phyloP scores from a whole-genome alignment of 306 rosid genomes.

The Rubus idaeus region DNA sequence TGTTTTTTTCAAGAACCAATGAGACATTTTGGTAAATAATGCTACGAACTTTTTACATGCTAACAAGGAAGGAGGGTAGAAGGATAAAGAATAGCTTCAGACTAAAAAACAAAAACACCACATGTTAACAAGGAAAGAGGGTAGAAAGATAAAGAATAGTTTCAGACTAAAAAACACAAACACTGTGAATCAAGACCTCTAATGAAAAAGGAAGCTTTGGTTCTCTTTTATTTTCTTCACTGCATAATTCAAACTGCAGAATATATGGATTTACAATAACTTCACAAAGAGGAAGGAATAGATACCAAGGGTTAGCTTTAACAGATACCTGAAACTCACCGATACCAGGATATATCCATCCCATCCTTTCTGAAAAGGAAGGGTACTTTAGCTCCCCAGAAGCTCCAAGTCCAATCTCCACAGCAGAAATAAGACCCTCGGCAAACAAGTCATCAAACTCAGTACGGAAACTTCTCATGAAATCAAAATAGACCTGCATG shows the following conservation, averaged over 20 bases:
- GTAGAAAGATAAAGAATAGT: not conserved
- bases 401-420: constrained; percentile 91
- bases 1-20: not conserved
- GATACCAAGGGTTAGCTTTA: constrained; percentile 15
- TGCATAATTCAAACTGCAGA: constrained; percentile 3
- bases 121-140: not conserved
- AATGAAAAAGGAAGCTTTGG: not conserved
- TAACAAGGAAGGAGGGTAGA: not conserved
- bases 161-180: not conserved
- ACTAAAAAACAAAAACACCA: not conserved
- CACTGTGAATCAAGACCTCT: not conserved
- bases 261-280: not conserved
- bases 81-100: not conserved
- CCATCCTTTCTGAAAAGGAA: constrained; percentile 85
- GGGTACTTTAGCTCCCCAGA: constrained; percentile 98
- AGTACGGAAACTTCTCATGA: constrained; percentile 95
- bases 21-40: not conserved
- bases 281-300: not conserved
- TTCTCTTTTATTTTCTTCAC: not conserved
- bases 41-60: constrained; percentile 1
- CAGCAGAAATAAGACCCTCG: constrained; percentile 71
- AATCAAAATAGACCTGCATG: constrained; percentile 87
- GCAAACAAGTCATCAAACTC: constrained; percentile 89
- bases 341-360: constrained; percentile 98
- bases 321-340: constrained; percentile 99